Base-by-base conservation (phyloP, 768 basidiomycete species). In the Amanita subjunquillea region DNA sequence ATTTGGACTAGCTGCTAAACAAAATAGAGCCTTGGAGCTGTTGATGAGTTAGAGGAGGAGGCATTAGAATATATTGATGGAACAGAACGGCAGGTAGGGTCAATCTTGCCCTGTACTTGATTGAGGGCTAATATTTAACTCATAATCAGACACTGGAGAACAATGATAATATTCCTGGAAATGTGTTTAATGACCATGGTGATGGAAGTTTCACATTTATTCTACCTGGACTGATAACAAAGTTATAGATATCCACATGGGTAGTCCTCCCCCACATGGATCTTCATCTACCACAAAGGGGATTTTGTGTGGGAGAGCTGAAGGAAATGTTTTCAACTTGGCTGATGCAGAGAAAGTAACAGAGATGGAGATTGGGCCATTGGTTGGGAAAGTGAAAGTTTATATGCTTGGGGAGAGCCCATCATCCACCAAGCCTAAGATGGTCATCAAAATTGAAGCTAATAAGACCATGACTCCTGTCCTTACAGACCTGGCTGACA, bases 311-410 rank as follows among this genome's bases (percentile, higher is more conserved):
- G 58, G 57, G 6, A 32, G 40, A 12, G 57, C 58, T 10, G 20
- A 52, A 13, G 58, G 58, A 9, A 59, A 59, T 59, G 46, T 43
- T 43, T 54, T 39, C 15, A 59, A 59, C 34, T 53, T 54, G 51
- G 58, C 51, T 47, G 58, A 59, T 54, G 23, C 45, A 25, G 15
- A 25, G 22, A 27, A 46, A 25, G 15, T n/a, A 1, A 13, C 1
- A 2, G 45, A 42, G 10, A 38, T 6, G 27, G 39, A 40, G 17
- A 49, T 39, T 39, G 38, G 34, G 40, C 17, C 9, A 13, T 27
- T 25, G 20, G 20, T 25, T 29, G 34, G 29, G 32, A 48, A 32
- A 12, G 6, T 48, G 13, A n/a, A 20, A 29, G 38, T n/a, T n/a
- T n/a, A n/a, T 40, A 8, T 54, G 6, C 27, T 13, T 12, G 17